Conservation (phyloP, 1,284 basidiomycete species). For the Farysia itapuensis region DNA sequence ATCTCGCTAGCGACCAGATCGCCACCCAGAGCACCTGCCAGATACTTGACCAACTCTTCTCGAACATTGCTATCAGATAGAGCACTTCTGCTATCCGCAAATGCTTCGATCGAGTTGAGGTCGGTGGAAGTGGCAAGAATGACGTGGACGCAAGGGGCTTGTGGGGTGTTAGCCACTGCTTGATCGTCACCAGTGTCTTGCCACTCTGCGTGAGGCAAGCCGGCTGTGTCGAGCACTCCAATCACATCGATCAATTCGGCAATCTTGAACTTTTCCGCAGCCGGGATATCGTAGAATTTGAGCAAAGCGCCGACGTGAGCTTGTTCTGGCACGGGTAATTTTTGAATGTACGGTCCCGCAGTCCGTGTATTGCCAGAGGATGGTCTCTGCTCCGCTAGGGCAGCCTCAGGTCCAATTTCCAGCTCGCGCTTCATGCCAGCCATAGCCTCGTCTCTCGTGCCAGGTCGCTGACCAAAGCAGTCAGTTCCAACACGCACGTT, state of each 20-base stretch:
- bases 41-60: constrained; percentile 24
- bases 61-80: constrained; percentile 10
- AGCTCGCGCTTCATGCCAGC: constrained; percentile 47
- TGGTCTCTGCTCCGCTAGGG: constrained; percentile 9
- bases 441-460: constrained; percentile 47
- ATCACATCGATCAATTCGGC: constrained; percentile 53
- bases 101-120: constrained; percentile 6
- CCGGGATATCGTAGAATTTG: constrained; percentile 49
- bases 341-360: constrained; percentile 6
- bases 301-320: constrained; percentile 24
- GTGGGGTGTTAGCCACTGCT: constrained; percentile 3
- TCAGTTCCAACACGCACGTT: constrained; percentile 88
- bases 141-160: constrained; percentile 45
- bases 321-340: constrained; percentile 17
- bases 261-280: constrained; percentile 48
- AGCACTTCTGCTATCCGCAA: constrained; percentile 1
- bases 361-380: not conserved
- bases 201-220: constrained; percentile 35
- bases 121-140: constrained; percentile 25
- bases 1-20: constrained; percentile 70
- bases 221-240: constrained; percentile 42
- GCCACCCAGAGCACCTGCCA: constrained; percentile 33
- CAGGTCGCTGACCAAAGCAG: constrained; percentile 72
- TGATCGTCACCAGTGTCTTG: constrained; percentile 20
- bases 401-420: constrained; percentile 29